Percentiles rank a stretch among this genome's conserved stretches.
phyloP scores from a whole-genome alignment of 2,329 filamentous ascomycete species.

The Colletotrichum lini region DNA sequence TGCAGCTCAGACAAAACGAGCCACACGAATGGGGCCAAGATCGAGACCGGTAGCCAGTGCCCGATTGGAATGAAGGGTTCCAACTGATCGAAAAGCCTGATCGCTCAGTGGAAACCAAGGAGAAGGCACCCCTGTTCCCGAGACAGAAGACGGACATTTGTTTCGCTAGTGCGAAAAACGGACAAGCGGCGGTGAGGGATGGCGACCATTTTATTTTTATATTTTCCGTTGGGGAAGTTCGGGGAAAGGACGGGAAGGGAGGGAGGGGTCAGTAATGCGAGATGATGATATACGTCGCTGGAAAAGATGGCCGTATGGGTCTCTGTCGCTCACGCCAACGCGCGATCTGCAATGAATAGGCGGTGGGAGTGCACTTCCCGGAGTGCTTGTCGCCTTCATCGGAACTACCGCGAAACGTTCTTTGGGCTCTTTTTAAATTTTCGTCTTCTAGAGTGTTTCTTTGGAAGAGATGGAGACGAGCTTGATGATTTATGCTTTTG shows the following conservation, averaged over 20 bases:
- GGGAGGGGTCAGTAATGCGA: slow-evolving; percentile 24
- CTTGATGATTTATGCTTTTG: background rate
- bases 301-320: slow-evolving; percentile 32
- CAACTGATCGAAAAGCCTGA: slow-evolving; percentile 8
- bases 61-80: slow-evolving; percentile 21
- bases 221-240: background rate
- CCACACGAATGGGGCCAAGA: slow-evolving; percentile 17
- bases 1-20: slow-evolving; percentile 27
- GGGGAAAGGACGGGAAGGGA: slow-evolving; percentile 13
- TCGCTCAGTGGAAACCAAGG: slow-evolving; percentile 10
- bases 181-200: slow-evolving; percentile 33
- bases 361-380: background rate
- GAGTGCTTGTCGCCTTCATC: background rate
- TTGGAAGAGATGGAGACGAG: slow-evolving; percentile 8
- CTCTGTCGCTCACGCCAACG: slow-evolving; percentile 1
- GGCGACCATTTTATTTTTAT: slow-evolving; percentile 1
- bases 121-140: slow-evolving; percentile 30
- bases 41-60: slow-evolving; percentile 29
- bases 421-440: slow-evolving; percentile 16
- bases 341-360: background rate
- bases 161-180: slow-evolving; percentile 21
- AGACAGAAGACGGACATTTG: slow-evolving; percentile 26
- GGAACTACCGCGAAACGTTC: background rate
- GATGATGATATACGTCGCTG: slow-evolving; percentile 35
- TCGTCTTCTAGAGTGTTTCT: slow-evolving; percentile 6